Evolutionary conservation across 2,329 filamentous ascomycete species (phyloP).

Genomic region (Penicillium concentricum): DNA sequence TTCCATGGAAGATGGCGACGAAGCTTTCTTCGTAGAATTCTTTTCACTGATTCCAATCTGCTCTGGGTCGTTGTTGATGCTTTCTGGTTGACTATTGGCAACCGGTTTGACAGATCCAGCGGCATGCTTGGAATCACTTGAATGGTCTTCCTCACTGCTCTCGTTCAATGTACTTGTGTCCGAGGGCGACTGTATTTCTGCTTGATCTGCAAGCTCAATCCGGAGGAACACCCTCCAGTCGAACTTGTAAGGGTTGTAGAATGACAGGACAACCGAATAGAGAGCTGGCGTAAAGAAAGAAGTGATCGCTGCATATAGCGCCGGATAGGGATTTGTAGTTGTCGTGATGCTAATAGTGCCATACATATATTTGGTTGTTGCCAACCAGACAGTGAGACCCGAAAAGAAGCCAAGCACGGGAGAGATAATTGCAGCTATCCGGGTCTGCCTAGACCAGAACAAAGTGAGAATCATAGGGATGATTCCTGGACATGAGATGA

Average conservation of each 20-base stretch:
- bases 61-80: not conserved
- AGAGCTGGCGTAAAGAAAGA: slow-evolving; percentile 50
- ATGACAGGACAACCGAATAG: slow-evolving; percentile 49
- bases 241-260: slow-evolving; percentile 40
- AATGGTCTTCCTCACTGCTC: slow-evolving; percentile 7
- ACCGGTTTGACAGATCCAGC: not conserved
- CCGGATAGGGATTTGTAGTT: slow-evolving; percentile 42
- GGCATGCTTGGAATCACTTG: not conserved
- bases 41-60: slow-evolving; percentile 6
- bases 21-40: not conserved
- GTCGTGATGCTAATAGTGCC: slow-evolving; percentile 44
- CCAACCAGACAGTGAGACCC: slow-evolving; percentile 48
- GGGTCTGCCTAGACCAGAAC: slow-evolving; percentile 48
- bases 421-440: slow-evolving; percentile 42
- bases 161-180: slow-evolving; percentile 12
- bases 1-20: not conserved
- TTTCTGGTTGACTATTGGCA: not conserved
- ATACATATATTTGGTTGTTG: slow-evolving; percentile 40
- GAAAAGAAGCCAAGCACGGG: slow-evolving; percentile 44
- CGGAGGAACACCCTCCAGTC: slow-evolving; percentile 50
- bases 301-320: slow-evolving; percentile 46
- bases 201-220: slow-evolving; percentile 48
- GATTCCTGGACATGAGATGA: slow-evolving; percentile 46
- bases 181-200: slow-evolving; percentile 18
- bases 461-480: slow-evolving; percentile 48